phyloP scores from a whole-genome alignment of 2,329 filamentous ascomycete genomes.

The Blastomyces emzantsi region DNA sequence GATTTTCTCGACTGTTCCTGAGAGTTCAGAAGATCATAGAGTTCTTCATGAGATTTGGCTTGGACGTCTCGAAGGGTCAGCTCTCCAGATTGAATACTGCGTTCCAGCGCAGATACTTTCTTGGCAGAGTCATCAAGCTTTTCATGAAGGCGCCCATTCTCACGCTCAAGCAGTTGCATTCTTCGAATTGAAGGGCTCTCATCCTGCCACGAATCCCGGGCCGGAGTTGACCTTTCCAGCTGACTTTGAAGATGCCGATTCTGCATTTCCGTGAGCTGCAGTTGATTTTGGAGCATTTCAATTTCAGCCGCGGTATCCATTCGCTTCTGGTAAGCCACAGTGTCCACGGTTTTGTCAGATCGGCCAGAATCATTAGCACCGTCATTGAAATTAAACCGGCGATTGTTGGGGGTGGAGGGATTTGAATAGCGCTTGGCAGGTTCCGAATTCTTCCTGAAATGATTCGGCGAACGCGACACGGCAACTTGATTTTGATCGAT shows the following conservation, averaged over 20 bases:
- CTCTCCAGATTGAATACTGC: constrained; percentile 76
- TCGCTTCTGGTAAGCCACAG: constrained; percentile 71
- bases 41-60: constrained; percentile 86
- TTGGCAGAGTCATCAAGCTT: constrained; percentile 90
- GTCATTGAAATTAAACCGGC: constrained; percentile 57
- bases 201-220: constrained; percentile 54
- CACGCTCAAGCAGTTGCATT: constrained; percentile 84
- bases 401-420: constrained; percentile 62
- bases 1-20: constrained; percentile 83
- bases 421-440: constrained; percentile 59
- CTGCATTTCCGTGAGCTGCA: constrained; percentile 91
- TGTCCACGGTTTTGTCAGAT: constrained; percentile 78
- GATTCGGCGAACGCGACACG: constrained; percentile 62
- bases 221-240: constrained; percentile 59
- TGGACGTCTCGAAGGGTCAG: constrained; percentile 85
- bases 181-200: constrained; percentile 71
- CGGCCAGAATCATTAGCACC: constrained; percentile 62
- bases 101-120: constrained; percentile 84
- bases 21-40: constrained; percentile 83
- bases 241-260: constrained; percentile 88
- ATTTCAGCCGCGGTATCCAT: constrained; percentile 88
- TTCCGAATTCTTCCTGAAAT: constrained; percentile 53
- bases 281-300: constrained; percentile 85
- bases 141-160: constrained; percentile 83
- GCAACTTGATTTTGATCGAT: constrained; percentile 76